These are phyloP conservation scores for Metschnikowia colocasiae DNA, from an alignment of 805 yeast species.

Conservation along the genomic window DNA sequence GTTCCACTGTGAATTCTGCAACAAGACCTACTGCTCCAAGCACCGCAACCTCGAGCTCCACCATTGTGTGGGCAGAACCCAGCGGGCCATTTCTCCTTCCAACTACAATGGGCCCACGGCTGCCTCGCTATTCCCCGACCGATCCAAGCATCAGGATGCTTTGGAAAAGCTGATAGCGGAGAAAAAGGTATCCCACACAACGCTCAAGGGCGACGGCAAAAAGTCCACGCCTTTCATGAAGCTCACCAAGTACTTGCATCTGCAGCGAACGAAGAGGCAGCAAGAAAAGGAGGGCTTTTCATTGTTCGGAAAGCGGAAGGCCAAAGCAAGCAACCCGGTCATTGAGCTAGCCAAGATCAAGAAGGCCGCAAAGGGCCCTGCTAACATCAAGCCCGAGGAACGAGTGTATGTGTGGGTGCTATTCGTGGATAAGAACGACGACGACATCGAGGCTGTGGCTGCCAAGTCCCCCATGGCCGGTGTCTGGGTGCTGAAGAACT, in stretches of 20 bases:
- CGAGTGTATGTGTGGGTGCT: slow-evolving; percentile 49
- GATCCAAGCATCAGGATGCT: slow-evolving; percentile 37
- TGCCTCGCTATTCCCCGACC: slow-evolving; percentile 49
- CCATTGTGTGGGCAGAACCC: slow-evolving; percentile 25
- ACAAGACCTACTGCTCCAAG: slow-evolving; percentile 44
- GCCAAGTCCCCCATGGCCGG: slow-evolving; percentile 28
- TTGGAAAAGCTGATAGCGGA: slow-evolving; percentile 26
- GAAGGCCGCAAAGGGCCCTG: slow-evolving; percentile 51
- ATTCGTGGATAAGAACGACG: slow-evolving; percentile 34
- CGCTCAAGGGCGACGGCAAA: slow-evolving; percentile 19
- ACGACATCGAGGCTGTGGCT: slow-evolving; percentile 24
- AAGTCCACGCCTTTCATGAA: slow-evolving; percentile 16
- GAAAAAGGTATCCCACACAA: slow-evolving; percentile 13
- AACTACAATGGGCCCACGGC: slow-evolving; percentile 35
- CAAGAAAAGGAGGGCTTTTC: slow-evolving; percentile 10
- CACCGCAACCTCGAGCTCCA: slow-evolving; percentile 41
- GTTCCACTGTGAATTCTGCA: slow-evolving; percentile 49
- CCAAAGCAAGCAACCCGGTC: slow-evolving; percentile 13
- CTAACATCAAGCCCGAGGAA: slow-evolving; percentile 39
- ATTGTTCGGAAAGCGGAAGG: slow-evolving; percentile 7
- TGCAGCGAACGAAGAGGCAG: slow-evolving; percentile 21
- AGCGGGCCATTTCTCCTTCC: slow-evolving; percentile 13
- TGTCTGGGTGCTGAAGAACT: slow-evolving; percentile 48
- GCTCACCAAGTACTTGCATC: slow-evolving; percentile 17
- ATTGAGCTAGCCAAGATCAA: slow-evolving; percentile 40